These are phyloP conservation scores for Rheum nobile DNA, from an alignment of 148 eudicot genomes.

Conservation along the genomic window DNA sequence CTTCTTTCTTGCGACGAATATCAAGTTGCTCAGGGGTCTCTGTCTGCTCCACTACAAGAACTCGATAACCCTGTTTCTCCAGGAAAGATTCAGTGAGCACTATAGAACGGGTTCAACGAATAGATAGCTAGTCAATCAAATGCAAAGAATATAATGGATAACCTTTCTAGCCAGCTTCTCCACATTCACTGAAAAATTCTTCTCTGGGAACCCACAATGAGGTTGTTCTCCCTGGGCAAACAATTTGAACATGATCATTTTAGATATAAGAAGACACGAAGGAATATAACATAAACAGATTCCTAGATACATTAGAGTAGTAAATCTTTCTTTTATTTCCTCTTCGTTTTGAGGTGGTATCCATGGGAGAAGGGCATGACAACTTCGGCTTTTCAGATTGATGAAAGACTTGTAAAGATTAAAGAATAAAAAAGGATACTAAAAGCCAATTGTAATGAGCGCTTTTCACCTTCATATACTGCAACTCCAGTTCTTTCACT, in stretches of 20 bases:
- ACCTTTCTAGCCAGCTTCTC: slow-evolving; percentile 97
- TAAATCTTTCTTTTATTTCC: neutral
- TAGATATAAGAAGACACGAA: neutral
- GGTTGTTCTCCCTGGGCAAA: slow-evolving; percentile 86
- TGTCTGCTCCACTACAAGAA: slow-evolving; percentile 96
- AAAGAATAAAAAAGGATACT: neutral
- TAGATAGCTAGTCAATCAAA: neutral
- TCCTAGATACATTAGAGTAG: neutral
- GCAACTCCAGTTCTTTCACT: slow-evolving; percentile 90
- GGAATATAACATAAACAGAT: neutral
- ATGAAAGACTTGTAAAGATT: neutral
- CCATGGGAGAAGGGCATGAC: neutral
- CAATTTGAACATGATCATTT: neutral
- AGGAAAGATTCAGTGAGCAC: slow-evolving; percentile 5
- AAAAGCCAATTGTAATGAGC: neutral
- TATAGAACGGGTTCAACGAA: neutral
- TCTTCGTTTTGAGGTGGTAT: neutral
- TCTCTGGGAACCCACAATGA: slow-evolving; percentile 98
- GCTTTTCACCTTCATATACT: slow-evolving; percentile 83
- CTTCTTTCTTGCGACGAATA: slow-evolving; percentile 66
- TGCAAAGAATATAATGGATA: neutral
- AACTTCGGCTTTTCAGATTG: neutral
- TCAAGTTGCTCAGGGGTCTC: slow-evolving; percentile 97
- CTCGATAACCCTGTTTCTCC: slow-evolving; percentile 75
- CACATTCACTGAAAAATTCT: slow-evolving; percentile 66